These are phyloP conservation scores for Penicillium sp. DNA, from an alignment of 2,329 filamentous ascomycete genomes.

Conservation along the genomic window DNA sequence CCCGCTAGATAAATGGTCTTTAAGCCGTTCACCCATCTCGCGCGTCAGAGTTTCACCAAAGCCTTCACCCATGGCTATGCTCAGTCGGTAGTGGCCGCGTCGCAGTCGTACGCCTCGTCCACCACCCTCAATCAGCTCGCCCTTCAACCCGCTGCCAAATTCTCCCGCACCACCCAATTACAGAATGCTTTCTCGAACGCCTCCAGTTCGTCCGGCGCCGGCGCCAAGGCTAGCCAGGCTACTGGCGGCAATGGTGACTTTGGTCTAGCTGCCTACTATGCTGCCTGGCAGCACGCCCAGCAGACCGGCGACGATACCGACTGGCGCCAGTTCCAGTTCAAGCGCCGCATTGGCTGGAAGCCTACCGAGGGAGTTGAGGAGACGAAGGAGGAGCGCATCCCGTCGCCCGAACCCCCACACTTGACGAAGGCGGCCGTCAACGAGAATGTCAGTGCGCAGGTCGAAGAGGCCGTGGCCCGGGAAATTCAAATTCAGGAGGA, in stretches of 20 bases:
- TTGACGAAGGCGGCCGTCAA: constrained; percentile 56
- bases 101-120: constrained; percentile 77
- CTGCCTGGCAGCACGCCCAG: constrained; percentile 81
- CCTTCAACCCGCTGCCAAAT: constrained; percentile 53
- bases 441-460: constrained; percentile 66
- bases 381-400: constrained; percentile 28
- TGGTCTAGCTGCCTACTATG: constrained; percentile 86
- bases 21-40: constrained; percentile 74
- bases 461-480: constrained; percentile 79
- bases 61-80: constrained; percentile 97
- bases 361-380: constrained; percentile 46
- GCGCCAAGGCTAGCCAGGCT: constrained; percentile 61
- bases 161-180: constrained; percentile 63
- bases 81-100: constrained; percentile 93
- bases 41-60: constrained; percentile 96
- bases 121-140: constrained; percentile 59
- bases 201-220: constrained; percentile 54
- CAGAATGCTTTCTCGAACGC: constrained; percentile 72
- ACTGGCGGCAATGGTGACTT: constrained; percentile 59
- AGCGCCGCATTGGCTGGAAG: constrained; percentile 88
- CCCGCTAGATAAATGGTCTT: constrained; percentile 83
- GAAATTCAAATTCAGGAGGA: constrained; percentile 68
- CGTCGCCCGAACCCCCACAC: constrained; percentile 55
- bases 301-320: constrained; percentile 71
- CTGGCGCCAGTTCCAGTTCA: constrained; percentile 90